These are phyloP conservation scores for Hibiscus tridactylites DNA, from an alignment of 345 rosid genomes.

Conservation along the genomic window DNA sequence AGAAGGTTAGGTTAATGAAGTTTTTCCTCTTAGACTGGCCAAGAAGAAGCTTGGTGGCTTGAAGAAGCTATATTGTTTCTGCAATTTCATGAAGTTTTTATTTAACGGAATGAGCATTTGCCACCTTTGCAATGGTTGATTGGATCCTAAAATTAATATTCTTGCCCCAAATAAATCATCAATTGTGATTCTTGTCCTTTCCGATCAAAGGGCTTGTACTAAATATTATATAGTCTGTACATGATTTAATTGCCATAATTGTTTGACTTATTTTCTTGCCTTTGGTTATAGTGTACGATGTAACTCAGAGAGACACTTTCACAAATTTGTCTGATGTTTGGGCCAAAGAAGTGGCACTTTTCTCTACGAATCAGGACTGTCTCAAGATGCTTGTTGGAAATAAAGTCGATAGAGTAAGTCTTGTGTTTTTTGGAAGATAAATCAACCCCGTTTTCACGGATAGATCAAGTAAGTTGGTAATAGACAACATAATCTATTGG, in stretches of 20 bases:
- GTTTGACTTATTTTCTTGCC: slow-evolving; percentile 5
- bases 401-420: slow-evolving; percentile 69
- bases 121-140: not conserved
- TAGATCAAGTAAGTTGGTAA: too few relatives aligned
- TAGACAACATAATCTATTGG: too few relatives aligned
- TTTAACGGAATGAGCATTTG: not conserved
- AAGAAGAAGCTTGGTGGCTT: not conserved
- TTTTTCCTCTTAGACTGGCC: not conserved
- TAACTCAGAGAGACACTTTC: slow-evolving; percentile 82
- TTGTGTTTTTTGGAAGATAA: too few relatives aligned
- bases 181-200: too few relatives aligned
- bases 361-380: slow-evolving; percentile 73
- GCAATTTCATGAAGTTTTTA: too few relatives aligned
- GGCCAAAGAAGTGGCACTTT: slow-evolving; percentile 88
- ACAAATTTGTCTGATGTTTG: slow-evolving; percentile 81
- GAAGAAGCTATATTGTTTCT: too few relatives aligned
- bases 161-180: not conserved
- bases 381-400: slow-evolving; percentile 94
- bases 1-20: not conserved
- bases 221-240: not conserved
- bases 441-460: too few relatives aligned
- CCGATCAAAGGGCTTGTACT: too few relatives aligned
- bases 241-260: not conserved
- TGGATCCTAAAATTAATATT: not conserved
- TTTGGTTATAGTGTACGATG: slow-evolving; percentile 57